phyloP scores from a whole-genome alignment of 148 eudicot species.

The Salicornia ramosissima region DNA sequence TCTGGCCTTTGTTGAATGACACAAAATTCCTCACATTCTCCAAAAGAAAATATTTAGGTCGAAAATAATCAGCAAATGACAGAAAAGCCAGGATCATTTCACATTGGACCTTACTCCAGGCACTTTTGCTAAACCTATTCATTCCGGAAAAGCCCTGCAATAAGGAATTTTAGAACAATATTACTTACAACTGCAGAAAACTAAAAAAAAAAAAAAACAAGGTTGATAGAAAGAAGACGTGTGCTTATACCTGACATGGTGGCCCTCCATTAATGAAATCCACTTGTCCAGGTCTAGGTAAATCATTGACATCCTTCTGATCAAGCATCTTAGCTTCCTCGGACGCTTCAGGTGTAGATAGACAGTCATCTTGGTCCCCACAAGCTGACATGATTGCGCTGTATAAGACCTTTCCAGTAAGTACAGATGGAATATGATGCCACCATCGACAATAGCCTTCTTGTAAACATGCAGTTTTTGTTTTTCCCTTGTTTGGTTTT shows the following conservation, averaged over 20 bases:
- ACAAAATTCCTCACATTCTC: conserved; percentile 86
- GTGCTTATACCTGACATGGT: conserved; percentile 75
- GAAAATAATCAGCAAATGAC: conserved; percentile 75
- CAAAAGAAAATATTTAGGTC: conserved; percentile 70
- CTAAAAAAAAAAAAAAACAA: conserved; percentile 3
- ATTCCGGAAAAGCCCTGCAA: conserved; percentile 87
- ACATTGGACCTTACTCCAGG: conserved; percentile 89
- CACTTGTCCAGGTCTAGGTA: conserved; percentile 87
- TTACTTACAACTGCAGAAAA: not conserved
- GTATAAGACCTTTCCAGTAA: conserved; percentile 11
- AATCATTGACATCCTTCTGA: conserved; percentile 42
- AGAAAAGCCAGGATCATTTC: conserved; percentile 84
- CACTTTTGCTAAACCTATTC: conserved; percentile 76
- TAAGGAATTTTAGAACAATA: not conserved
- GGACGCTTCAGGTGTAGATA: conserved; percentile 78
- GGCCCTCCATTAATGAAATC: conserved; percentile 99
- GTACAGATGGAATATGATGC: conserved; percentile 7
- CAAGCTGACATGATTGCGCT: conserved; percentile 79
- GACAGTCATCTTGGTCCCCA: conserved; percentile 75
- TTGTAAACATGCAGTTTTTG: not conserved
- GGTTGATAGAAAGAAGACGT: not conserved
- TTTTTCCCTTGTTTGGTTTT: too few species aligned
- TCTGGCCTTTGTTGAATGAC: conserved; percentile 87
- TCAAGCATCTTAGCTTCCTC: conserved; percentile 66
- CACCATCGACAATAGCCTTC: not conserved